Evolutionary conservation across 2,329 filamentous ascomycete species (phyloP).

Genomic region (Allantophomopsis lycopodina): DNA sequence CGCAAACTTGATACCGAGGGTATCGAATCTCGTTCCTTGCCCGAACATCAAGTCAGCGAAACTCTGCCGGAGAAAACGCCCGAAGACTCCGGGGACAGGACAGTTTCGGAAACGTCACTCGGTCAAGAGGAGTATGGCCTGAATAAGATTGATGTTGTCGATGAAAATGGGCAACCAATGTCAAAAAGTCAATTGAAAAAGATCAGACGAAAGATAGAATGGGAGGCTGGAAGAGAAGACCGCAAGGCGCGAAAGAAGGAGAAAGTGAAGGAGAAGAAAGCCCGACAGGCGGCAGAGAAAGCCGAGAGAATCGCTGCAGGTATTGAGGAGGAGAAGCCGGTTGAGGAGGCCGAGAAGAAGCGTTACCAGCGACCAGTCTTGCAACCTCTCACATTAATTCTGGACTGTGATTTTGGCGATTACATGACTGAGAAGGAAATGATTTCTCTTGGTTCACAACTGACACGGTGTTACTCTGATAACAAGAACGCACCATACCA

Average conservation of each 20-base stretch:
- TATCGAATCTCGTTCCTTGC: neutral
- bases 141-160: neutral
- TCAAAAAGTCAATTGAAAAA: slow-evolving; percentile 87
- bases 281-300: slow-evolving; percentile 31
- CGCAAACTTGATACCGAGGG: slow-evolving; percentile 9
- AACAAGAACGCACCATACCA: slow-evolving; percentile 58
- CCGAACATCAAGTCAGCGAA: too few relatives aligned
- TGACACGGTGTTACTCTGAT: slow-evolving; percentile 82
- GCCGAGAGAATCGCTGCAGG: slow-evolving; percentile 22
- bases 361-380: slow-evolving; percentile 24
- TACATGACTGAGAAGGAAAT: slow-evolving; percentile 81
- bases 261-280: slow-evolving; percentile 34
- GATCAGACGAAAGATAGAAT: slow-evolving; percentile 54
- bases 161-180: slow-evolving; percentile 22
- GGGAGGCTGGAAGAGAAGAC: slow-evolving; percentile 57
- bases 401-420: slow-evolving; percentile 87
- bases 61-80: too few relatives aligned
- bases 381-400: slow-evolving; percentile 65
- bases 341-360: slow-evolving; percentile 4
- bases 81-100: too few relatives aligned
- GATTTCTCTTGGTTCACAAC: slow-evolving; percentile 68
- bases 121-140: too few relatives aligned
- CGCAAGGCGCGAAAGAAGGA: slow-evolving; percentile 38
- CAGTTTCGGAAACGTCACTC: too few relatives aligned
- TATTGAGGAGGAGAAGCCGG: slow-evolving; percentile 11